A percentile compares a stretch with the other conserved stretches of the same genome.
Conservation (phyloP, 1,284 basidiomycete species). For the Apiotrichum montevideense region DNA sequence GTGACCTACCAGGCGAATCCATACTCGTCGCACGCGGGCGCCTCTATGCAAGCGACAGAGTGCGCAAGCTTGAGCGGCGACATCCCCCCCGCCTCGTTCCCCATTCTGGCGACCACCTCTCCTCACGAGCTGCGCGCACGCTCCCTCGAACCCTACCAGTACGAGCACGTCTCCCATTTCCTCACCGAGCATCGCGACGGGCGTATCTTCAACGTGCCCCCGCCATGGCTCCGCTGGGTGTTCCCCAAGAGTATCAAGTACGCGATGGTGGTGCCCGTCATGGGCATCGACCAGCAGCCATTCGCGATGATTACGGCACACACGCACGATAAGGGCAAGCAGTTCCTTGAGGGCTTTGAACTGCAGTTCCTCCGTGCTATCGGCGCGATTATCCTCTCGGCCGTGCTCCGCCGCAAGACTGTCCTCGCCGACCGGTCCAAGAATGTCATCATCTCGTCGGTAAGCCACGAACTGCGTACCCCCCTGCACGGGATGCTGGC, state of each 20-base stretch:
- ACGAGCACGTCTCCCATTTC: constrained; percentile 65
- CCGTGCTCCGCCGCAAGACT: constrained; percentile 87
- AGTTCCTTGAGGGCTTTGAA: constrained; percentile 85
- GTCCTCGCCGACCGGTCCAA: constrained; percentile 77
- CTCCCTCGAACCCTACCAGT: constrained; percentile 60
- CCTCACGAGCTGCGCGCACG: constrained; percentile 16
- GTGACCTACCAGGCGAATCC: constrained; percentile 52
- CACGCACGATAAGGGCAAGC: constrained; percentile 67
- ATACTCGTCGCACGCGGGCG: constrained; percentile 7
- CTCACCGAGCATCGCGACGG: constrained; percentile 73
- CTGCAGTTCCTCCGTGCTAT: constrained; percentile 79
- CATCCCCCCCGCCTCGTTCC: constrained; percentile 20
- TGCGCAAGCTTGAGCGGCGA: not conserved
- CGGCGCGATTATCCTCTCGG: constrained; percentile 90
- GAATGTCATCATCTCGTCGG: constrained; percentile 54
- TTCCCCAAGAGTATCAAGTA: constrained; percentile 74
- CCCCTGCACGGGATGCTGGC: constrained; percentile 86
- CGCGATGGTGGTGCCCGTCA: constrained; percentile 82
- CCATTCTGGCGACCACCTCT: constrained; percentile 27
- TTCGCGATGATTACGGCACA: constrained; percentile 90
- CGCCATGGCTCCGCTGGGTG: constrained; percentile 67
- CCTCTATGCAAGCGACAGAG: too few species aligned
- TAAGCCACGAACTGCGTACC: constrained; percentile 87
- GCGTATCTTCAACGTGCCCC: constrained; percentile 71
- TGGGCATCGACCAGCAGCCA: constrained; percentile 86